phyloP scores from a whole-genome alignment of 2,329 filamentous ascomycete species.

The Penicillium sp. region DNA sequence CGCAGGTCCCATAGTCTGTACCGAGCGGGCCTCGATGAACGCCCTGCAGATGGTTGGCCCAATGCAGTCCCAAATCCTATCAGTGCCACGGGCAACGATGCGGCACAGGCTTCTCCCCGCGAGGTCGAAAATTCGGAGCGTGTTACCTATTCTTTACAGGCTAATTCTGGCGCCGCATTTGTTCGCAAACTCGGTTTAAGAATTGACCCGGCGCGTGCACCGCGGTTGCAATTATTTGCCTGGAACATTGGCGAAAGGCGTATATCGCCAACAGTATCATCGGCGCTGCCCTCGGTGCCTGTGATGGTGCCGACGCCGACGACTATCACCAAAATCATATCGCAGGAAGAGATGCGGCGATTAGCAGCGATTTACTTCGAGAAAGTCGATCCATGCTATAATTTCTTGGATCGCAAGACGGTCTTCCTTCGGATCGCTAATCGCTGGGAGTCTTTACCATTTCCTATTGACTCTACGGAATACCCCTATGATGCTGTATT shows the following conservation, averaged over 20 bases:
- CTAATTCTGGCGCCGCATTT: constrained; percentile 59
- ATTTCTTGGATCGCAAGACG: constrained; percentile 43
- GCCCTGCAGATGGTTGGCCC: constrained; percentile 9
- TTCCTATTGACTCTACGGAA: constrained; percentile 19
- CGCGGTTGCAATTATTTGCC: constrained; percentile 55
- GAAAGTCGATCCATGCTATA: constrained; percentile 55
- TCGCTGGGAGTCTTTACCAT: constrained; percentile 22
- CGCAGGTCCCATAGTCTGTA: constrained; percentile 23
- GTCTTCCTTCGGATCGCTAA: constrained; percentile 32
- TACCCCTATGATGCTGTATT: constrained; percentile 50
- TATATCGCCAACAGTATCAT: constrained; percentile 15
- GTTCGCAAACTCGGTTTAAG: constrained; percentile 53
- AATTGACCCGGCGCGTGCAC: constrained; percentile 54
- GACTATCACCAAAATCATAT: constrained; percentile 50
- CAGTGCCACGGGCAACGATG: constrained; percentile 1
- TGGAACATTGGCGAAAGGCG: constrained; percentile 51
- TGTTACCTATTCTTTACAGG: constrained; percentile 48
- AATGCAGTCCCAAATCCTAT: not conserved
- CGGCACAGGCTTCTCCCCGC: constrained; percentile 11
- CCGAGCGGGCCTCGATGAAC: constrained; percentile 16
- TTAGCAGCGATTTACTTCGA: constrained; percentile 53
- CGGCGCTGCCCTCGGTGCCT: constrained; percentile 11
- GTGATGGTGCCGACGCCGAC: constrained; percentile 15
- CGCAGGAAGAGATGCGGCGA: constrained; percentile 49
- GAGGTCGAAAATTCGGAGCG: constrained; percentile 2